A percentile compares a stretch with the other conserved stretches of the same genome.
These are phyloP conservation scores for Oryza meyeriana DNA, from an alignment of 176 grass and related monocot genomes.

Conservation along the genomic window DNA sequence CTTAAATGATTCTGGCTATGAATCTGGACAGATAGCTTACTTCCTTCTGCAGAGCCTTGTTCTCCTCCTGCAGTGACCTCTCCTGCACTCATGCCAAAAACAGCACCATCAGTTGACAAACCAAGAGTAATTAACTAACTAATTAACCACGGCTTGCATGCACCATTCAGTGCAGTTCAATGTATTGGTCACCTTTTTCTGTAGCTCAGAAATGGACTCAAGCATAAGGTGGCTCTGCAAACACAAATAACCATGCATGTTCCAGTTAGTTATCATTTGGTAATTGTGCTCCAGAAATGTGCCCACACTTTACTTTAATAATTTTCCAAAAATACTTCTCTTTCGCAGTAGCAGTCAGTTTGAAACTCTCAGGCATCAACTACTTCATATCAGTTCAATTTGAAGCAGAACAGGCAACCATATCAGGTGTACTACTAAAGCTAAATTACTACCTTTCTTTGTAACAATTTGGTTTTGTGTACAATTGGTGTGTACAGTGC, in stretches of 20 bases:
- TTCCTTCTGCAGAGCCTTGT: slow-evolving; percentile 71
- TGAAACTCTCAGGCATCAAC: not conserved
- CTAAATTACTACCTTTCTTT: slow-evolving; percentile 51
- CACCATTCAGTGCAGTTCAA: not conserved
- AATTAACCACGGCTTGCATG: not conserved
- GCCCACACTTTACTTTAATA: not conserved
- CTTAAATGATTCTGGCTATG: too few species aligned
- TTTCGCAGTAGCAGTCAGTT: not conserved
- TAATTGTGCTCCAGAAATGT: not conserved
- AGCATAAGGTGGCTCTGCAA: slow-evolving; percentile 63
- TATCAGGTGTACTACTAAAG: not conserved
- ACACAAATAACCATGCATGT: not conserved
- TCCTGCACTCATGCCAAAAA: slow-evolving; percentile 48
- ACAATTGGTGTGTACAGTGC: not conserved
- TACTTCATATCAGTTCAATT: not conserved
- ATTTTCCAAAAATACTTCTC: not conserved
- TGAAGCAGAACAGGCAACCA: not conserved
- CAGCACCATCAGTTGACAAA: not conserved
- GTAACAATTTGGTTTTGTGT: not conserved
- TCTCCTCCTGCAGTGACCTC: slow-evolving; percentile 69
- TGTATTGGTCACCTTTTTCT: slow-evolving; percentile 61
- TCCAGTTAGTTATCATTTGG: not conserved
- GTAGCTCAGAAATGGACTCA: slow-evolving; percentile 63
- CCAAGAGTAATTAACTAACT: not conserved
- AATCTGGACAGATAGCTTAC: slow-evolving; percentile 31